Conservation (phyloP, 108 stramenopile species). For the Halocafeteria seosinensis region DNA sequence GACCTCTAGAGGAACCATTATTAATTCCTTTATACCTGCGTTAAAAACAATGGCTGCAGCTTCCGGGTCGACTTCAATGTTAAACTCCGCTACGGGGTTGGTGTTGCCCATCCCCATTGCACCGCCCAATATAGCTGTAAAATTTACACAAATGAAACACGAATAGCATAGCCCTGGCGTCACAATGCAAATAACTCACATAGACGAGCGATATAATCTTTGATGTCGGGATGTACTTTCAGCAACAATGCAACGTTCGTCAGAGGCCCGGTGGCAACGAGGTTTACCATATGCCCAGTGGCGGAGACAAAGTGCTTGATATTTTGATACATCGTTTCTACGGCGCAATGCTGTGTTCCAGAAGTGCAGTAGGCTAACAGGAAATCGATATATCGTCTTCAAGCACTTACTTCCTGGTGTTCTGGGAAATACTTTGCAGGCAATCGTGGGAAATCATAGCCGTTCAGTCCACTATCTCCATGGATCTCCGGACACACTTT, state of each 20-base stretch:
- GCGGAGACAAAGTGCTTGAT: too few relatives aligned
- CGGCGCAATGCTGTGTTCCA: not conserved
- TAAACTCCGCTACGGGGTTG: not conserved
- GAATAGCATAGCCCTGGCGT: too few relatives aligned
- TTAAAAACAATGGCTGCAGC: conserved; percentile 3
- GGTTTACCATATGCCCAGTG: not conserved
- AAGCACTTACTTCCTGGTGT: not conserved
- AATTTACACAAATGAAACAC: too few relatives aligned
- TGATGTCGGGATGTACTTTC: not conserved
- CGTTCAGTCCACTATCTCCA: not conserved
- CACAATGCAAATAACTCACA: too few relatives aligned
- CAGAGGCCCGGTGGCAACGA: not conserved
- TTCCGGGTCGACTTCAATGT: not conserved
- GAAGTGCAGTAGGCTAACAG: not conserved
- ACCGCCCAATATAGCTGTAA: too few relatives aligned
- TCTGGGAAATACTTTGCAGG: not conserved
- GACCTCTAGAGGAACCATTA: not conserved
- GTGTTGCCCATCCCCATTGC: conserved; percentile 1
- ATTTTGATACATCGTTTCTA: not conserved
- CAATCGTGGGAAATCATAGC: not conserved
- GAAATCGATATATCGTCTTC: not conserved
- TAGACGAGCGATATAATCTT: too few relatives aligned
- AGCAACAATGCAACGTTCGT: conserved; percentile 6
- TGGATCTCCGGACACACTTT: not conserved
- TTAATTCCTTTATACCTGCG: not conserved